Conservation (phyloP, 2,329 filamentous ascomycete genomes). For the Phialophora chinensis region DNA sequence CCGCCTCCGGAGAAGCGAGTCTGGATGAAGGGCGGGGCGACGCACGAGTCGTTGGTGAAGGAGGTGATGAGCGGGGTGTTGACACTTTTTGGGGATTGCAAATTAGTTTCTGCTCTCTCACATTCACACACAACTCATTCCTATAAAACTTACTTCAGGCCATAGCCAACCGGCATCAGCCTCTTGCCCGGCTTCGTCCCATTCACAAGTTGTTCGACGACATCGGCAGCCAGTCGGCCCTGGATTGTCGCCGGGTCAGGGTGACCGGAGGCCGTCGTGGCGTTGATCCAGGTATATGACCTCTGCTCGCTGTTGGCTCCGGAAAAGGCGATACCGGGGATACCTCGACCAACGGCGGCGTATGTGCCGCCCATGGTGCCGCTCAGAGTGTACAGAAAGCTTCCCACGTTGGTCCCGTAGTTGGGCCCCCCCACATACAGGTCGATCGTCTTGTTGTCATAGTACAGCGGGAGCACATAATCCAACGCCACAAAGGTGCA, state of each 20-base stretch:
- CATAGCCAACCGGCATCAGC: conserved; percentile 57
- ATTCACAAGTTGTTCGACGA: conserved; percentile 54
- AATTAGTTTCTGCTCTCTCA: conserved; percentile 7
- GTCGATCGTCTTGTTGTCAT: conserved; percentile 57
- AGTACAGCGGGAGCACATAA: conserved; percentile 60
- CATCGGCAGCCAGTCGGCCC: conserved; percentile 51
- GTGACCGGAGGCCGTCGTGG: conserved; percentile 43
- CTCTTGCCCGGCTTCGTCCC: conserved; percentile 43
- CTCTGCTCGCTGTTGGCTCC: conserved; percentile 51
- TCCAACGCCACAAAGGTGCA: conserved; percentile 63
- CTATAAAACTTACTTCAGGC: conserved; percentile 42
- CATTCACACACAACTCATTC: neutral
- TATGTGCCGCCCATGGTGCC: conserved; percentile 59
- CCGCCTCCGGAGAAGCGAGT: conserved; percentile 59
- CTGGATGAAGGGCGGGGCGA: conserved; percentile 54
- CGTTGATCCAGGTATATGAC: conserved; percentile 54
- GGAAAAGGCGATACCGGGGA: conserved; percentile 59
- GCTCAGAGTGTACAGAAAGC: conserved; percentile 60
- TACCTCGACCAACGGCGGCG: conserved; percentile 55
- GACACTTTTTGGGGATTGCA: conserved; percentile 44
- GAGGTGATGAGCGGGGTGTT: conserved; percentile 56
- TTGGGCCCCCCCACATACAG: conserved; percentile 63
- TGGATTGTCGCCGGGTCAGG: conserved; percentile 52
- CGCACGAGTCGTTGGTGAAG: conserved; percentile 47
- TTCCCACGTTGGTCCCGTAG: conserved; percentile 60